phyloP scores from a whole-genome alignment of 169 alveolate species.

The Plasmodium relictum region DNA sequence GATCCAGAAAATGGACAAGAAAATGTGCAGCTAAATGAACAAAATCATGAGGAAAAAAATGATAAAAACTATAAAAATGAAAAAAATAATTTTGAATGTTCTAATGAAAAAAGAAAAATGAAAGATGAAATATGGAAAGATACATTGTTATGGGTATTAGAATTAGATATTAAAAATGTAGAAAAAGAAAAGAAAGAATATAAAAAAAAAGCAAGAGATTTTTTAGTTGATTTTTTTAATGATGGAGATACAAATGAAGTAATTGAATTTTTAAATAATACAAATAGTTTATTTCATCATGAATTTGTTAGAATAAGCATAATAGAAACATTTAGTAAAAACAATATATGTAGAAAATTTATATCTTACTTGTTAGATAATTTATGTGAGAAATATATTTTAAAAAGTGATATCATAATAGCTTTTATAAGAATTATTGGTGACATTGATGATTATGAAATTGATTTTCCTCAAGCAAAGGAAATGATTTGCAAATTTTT shows the following conservation, averaged over 20 bases:
- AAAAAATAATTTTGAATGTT: conserved; percentile 1
- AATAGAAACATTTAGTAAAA: conserved; percentile 72
- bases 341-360: conserved; percentile 70
- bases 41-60: background rate
- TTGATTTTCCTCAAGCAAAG: conserved; percentile 69
- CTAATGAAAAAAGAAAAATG: conserved; percentile 45
- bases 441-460: conserved; percentile 74
- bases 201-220: conserved; percentile 65
- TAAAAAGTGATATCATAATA: conserved; percentile 51
- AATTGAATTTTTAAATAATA: conserved; percentile 57
- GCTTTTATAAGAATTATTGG: conserved; percentile 76
- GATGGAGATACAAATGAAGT: conserved; percentile 76
- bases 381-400: conserved; percentile 53
- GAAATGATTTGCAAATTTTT: conserved; percentile 75
- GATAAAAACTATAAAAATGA: background rate
- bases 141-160: conserved; percentile 64
- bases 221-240: conserved; percentile 67
- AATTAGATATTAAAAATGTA: conserved; percentile 46
- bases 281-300: conserved; percentile 61
- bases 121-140: conserved; percentile 74
- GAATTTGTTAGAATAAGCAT: conserved; percentile 76
- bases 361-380: conserved; percentile 55
- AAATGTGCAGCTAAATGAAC: background rate
- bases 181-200: conserved; percentile 72
- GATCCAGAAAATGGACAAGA: background rate